A percentile compares a stretch with the other conserved stretches of the same genome.
Conservation (phyloP, 2,329 filamentous ascomycete genomes). For the Fusarium circinatum region DNA sequence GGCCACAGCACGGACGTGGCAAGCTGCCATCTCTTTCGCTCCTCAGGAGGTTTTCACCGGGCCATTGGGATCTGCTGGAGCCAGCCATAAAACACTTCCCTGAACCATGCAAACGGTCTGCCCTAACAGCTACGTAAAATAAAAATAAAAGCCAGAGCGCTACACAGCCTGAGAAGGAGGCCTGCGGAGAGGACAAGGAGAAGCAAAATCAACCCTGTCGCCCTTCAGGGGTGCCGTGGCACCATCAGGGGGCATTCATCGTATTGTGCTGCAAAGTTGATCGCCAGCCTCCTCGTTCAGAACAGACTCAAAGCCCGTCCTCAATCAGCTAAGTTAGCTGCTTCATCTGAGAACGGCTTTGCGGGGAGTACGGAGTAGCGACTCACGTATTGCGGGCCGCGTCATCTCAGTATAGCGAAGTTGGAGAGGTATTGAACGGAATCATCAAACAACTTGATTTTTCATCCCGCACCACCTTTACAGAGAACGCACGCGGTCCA, state of each 20-base stretch:
- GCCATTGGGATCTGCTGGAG: conserved; percentile 38
- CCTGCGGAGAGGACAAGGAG: conserved; percentile 16
- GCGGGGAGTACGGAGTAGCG: background rate
- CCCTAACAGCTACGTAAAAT: conserved; percentile 20
- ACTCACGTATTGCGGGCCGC: conserved; percentile 6
- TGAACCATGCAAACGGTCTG: conserved; percentile 31
- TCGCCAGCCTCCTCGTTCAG: conserved; percentile 5
- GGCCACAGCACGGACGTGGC: conserved; percentile 40
- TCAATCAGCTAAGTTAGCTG: background rate
- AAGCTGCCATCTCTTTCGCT: conserved; percentile 30
- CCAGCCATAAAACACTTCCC: conserved; percentile 25
- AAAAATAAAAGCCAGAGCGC: conserved; percentile 4
- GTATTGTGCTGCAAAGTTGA: conserved; percentile 21
- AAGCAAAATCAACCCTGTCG: conserved; percentile 20
- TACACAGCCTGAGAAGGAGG: conserved; percentile 19
- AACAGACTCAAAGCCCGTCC: conserved; percentile 7
- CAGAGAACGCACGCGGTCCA: background rate
- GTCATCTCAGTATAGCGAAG: conserved; percentile 1
- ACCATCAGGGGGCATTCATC: conserved; percentile 30
- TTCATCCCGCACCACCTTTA: background rate
- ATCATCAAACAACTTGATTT: conserved; percentile 15
- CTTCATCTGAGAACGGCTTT: background rate
- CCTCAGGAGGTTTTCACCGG: conserved; percentile 3
- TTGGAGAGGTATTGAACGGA: background rate
- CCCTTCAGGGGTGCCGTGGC: conserved; percentile 33